Conservation (phyloP, 352 stramenopile genomes). For the Albugo laibachii region DNA sequence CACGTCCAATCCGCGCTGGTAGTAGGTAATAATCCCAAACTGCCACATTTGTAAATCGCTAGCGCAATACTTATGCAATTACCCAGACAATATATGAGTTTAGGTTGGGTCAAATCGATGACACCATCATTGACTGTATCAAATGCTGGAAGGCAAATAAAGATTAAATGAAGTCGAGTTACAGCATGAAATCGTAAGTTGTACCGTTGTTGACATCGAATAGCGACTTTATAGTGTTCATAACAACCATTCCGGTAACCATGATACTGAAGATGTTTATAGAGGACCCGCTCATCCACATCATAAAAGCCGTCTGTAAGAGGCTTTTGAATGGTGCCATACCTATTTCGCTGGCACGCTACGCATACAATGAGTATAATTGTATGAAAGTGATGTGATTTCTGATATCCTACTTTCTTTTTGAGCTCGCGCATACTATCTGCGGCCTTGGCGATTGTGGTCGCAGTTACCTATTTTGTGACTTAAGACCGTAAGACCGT, state of each 20-base stretch:
- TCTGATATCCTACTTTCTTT: slow-evolving; percentile 38
- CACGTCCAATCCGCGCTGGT: slow-evolving; percentile 85
- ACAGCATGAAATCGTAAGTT: background rate
- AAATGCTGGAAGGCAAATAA: slow-evolving; percentile 27
- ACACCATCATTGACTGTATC: slow-evolving; percentile 45
- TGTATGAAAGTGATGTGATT: background rate
- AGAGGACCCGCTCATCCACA: slow-evolving; percentile 89
- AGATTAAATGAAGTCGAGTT: background rate
- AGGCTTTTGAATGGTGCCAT: slow-evolving; percentile 82
- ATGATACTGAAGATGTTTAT: slow-evolving; percentile 93
- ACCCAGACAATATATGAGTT: slow-evolving; percentile 76
- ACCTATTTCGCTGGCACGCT: slow-evolving; percentile 83
- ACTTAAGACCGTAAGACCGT: too few relatives aligned
- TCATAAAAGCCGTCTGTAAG: slow-evolving; percentile 89
- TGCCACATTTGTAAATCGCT: slow-evolving; percentile 84
- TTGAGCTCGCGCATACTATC: slow-evolving; percentile 65
- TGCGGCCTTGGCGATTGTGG: slow-evolving; percentile 33
- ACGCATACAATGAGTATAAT: background rate
- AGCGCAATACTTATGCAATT: slow-evolving; percentile 76
- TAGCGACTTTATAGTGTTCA: slow-evolving; percentile 83
- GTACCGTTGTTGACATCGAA: slow-evolving; percentile 32
- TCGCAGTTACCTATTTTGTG: slow-evolving; percentile 17
- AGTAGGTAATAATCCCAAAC: slow-evolving; percentile 83
- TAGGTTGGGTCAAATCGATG: slow-evolving; percentile 69
- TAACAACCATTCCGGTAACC: slow-evolving; percentile 85